These are phyloP conservation scores for Tylopilus rubrobrunneus DNA, from an alignment of 768 basidiomycete species.

Conservation along the genomic window DNA sequence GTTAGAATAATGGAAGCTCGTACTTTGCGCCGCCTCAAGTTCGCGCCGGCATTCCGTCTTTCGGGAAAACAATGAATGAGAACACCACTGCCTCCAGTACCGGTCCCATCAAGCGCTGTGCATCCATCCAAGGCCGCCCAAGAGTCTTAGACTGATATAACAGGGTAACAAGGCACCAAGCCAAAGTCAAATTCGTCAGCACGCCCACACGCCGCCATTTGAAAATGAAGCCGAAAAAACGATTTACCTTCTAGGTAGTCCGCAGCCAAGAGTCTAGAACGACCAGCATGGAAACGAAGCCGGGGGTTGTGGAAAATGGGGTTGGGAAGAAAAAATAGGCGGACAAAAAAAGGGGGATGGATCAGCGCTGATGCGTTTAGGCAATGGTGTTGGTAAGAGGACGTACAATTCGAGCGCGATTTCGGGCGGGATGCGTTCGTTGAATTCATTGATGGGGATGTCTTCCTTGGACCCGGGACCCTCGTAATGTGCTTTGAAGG, in stretches of 20 bases:
- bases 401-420: constrained; percentile 86
- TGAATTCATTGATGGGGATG: constrained; percentile 69
- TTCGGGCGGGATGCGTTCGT: constrained; percentile 81
- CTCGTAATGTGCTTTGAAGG: constrained; percentile 78
- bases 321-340: constrained; percentile 7
- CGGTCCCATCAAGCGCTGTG: neutral
- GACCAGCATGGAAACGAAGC: neutral
- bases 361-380: constrained; percentile 11
- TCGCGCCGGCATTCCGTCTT: neutral
- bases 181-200: constrained; percentile 10
- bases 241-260: constrained; percentile 61
- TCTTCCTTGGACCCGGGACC: constrained; percentile 71
- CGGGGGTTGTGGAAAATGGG: neutral
- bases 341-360: neutral
- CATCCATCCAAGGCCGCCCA: neutral
- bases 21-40: constrained; percentile 17
- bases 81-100: constrained; percentile 1
- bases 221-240: constrained; percentile 8
- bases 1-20: constrained; percentile 2
- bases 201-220: constrained; percentile 10
- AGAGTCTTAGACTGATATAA: constrained; percentile 7
- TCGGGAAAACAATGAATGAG: constrained; percentile 2
- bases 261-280: constrained; percentile 52
- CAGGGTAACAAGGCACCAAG: constrained; percentile 5
- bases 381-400: neutral